Percentiles rank a stretch among this genome's conserved stretches.
Evolutionary conservation across 371 early-diverging fungal genomes (phyloP).

Genomic region (Rhizomucor miehei): DNA sequence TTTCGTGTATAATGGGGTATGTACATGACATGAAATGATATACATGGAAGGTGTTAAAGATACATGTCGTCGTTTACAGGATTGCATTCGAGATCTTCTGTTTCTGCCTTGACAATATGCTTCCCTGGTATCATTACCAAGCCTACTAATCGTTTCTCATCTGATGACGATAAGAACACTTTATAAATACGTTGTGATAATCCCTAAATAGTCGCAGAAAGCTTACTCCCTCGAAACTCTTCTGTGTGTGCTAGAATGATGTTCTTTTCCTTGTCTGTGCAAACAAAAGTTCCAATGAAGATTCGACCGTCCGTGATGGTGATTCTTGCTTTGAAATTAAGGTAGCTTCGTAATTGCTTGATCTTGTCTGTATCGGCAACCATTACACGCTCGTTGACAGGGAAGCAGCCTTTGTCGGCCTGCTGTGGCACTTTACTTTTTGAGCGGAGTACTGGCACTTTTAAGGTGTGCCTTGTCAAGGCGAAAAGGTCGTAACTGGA

Average conservation of each 20-base stretch:
- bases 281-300: slow-evolving; percentile 78
- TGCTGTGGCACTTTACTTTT: too few species aligned
- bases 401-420: too few species aligned
- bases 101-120: slow-evolving; percentile 68
- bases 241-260: slow-evolving; percentile 75
- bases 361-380: slow-evolving; percentile 39
- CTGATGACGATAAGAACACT: slow-evolving; percentile 32
- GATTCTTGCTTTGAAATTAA: slow-evolving; percentile 66
- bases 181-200: background rate
- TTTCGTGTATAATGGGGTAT: too few species aligned
- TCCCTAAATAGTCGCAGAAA: background rate
- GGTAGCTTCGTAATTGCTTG: slow-evolving; percentile 47
- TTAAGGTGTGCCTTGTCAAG: too few species aligned
- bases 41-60: too few species aligned
- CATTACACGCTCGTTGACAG: too few species aligned
- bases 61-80: too few species aligned
- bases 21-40: too few species aligned
- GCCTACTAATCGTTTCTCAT: slow-evolving; percentile 70
- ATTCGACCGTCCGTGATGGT: slow-evolving; percentile 72
- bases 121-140: slow-evolving; percentile 88
- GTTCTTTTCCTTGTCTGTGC: slow-evolving; percentile 79
- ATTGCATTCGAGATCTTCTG: slow-evolving; percentile 55
- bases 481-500: too few species aligned
- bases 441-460: too few species aligned
- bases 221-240: slow-evolving; percentile 63